Evolutionary conservation across 2,329 filamentous ascomycete genomes (phyloP).

Genomic region (Cercospora brassicicola): DNA sequence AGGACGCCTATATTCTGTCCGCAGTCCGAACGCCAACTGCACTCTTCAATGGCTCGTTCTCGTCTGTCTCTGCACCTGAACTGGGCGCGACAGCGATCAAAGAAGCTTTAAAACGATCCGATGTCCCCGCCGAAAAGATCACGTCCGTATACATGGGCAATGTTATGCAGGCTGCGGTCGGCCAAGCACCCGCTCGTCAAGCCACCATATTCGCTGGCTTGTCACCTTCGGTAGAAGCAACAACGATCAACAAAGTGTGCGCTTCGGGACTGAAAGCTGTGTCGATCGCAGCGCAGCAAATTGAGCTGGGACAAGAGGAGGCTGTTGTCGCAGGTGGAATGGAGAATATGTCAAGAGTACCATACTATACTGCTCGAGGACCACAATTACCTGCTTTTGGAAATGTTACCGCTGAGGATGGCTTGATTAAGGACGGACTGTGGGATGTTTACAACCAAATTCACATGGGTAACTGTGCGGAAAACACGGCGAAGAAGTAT

Average conservation of each 20-base stretch:
- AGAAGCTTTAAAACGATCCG: slow-evolving; percentile 82
- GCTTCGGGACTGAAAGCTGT: slow-evolving; percentile 93
- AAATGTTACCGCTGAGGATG: slow-evolving; percentile 83
- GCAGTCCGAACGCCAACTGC: slow-evolving; percentile 85
- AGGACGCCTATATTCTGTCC: slow-evolving; percentile 91
- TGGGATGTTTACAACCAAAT: slow-evolving; percentile 96
- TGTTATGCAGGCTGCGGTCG: slow-evolving; percentile 78
- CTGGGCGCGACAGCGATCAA: slow-evolving; percentile 91
- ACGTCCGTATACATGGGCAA: slow-evolving; percentile 98
- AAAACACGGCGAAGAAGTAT: slow-evolving; percentile 89
- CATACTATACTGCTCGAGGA: slow-evolving; percentile 84
- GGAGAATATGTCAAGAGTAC: slow-evolving; percentile 95
- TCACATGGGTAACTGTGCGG: slow-evolving; percentile 97
- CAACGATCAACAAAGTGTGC: slow-evolving; percentile 98
- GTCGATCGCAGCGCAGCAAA: slow-evolving; percentile 85
- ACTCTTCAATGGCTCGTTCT: slow-evolving; percentile 95
- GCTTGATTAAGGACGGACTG: slow-evolving; percentile 88
- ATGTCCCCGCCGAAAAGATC: slow-evolving; percentile 75
- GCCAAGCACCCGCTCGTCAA: slow-evolving; percentile 89
- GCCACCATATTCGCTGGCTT: slow-evolving; percentile 86
- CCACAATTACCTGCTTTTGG: slow-evolving; percentile 82
- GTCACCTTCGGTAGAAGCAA: slow-evolving; percentile 75
- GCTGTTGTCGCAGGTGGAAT: slow-evolving; percentile 92
- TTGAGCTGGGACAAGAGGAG: slow-evolving; percentile 85
- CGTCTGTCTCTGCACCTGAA: slow-evolving; percentile 77